Evolutionary conservation across 345 rosid species (phyloP), one percentile per base, ranked within the genome.

Genomic region (Rhizophora mangle): DNA sequence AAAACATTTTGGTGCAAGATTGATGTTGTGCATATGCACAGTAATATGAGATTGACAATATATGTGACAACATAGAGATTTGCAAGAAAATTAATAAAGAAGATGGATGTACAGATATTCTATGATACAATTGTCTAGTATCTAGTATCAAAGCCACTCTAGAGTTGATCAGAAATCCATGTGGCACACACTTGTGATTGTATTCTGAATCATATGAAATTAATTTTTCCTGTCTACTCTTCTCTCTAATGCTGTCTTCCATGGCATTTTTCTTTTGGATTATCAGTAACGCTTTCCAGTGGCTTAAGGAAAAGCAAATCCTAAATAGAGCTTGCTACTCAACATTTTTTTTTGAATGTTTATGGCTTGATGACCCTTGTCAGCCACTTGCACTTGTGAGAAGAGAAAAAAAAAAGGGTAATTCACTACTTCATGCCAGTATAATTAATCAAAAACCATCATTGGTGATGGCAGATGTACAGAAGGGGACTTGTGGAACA

Each of bases 381-480:
- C 39, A 20, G 26, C n/a, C 67, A 64, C 22, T 29, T 55, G 19
- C 51, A 54, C 22, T 10, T 39, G 46, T 39, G 15, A 43, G 24
- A 34, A 7, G 15, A 43, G 24, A 34, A 7, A 34, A 1, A 34
- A 34, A 34, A 34, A 34, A 34, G 8, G 1, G 8, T 13, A 15
- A 11, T 9, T 43, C 16, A 15, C 49, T 43, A 13, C 49, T 43
- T 15, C 5, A 13, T 13, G 3, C 49, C 49, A 3, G 26, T 56
- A 56, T 9, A 49, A 59, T 22, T 15, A 0, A 27, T n/a, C 18
- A 6, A 6, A 36, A 65, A 65, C 16, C 46, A 43, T 47, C 26
- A 57, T 27, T 78, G 79, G 22, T 78, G 72, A 26, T 70, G 68
- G 78, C 81, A 75, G 82, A 76, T 77, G 70, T 31, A 46, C 73